phyloP scores from a whole-genome alignment of 2,329 filamentous ascomycete species.

The Neonectria ditissima region DNA sequence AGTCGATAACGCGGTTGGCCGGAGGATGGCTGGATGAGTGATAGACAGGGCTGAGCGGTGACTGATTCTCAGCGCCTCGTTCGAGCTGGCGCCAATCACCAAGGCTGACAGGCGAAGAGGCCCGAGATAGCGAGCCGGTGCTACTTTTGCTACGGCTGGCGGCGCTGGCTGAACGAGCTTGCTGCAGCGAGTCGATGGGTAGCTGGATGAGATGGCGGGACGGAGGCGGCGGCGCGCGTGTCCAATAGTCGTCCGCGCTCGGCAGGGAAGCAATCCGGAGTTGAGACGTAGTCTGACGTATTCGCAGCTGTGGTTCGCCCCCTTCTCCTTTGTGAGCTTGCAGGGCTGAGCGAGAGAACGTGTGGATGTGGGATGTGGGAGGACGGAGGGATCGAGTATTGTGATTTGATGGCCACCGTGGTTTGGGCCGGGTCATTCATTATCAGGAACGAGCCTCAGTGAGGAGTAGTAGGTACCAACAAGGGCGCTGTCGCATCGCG shows the following conservation, averaged over 20 bases:
- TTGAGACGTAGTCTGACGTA: neutral
- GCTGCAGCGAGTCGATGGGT: conserved; percentile 1
- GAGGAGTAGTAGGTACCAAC: neutral
- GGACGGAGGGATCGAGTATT: conserved; percentile 9
- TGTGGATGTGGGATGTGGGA: conserved; percentile 24
- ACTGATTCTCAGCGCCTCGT: conserved; percentile 10
- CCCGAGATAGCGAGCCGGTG: conserved; percentile 8
- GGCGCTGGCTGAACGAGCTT: conserved; percentile 10
- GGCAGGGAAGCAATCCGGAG: neutral
- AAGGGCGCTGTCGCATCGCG: neutral
- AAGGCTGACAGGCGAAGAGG: conserved; percentile 18
- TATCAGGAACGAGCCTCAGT: neutral
- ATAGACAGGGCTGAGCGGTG: conserved; percentile 11
- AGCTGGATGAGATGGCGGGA: conserved; percentile 7
- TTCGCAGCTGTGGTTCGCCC: conserved; percentile 1
- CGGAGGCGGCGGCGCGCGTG: conserved; percentile 11
- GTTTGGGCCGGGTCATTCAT: neutral
- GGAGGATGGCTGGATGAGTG: conserved; percentile 9
- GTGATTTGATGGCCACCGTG: conserved; percentile 15
- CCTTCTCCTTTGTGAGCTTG: neutral
- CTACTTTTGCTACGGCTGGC: conserved; percentile 11
- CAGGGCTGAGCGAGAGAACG: conserved; percentile 9
- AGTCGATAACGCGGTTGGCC: conserved; percentile 12
- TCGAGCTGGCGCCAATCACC: conserved; percentile 14
- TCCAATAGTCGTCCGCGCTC: conserved; percentile 7